Percentiles rank a stretch among this genome's conserved stretches.
These are phyloP conservation scores for Friedmanniomyces simplex DNA, from an alignment of 495 filamentous ascomycete species.

Conservation along the genomic window DNA sequence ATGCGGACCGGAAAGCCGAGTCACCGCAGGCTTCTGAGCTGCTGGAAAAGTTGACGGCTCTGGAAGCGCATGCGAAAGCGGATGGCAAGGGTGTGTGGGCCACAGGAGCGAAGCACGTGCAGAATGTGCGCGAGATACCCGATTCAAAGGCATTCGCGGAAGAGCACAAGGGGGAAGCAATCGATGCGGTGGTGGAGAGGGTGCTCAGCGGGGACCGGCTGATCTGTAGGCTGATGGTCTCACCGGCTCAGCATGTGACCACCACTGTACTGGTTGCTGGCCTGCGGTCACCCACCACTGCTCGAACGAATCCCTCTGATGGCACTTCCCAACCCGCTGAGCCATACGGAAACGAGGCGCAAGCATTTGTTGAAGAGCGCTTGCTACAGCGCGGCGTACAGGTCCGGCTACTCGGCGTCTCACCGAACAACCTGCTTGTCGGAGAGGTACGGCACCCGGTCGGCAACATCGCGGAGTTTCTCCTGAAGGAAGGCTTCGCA, in stretches of 20 bases:
- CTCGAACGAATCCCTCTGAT: constrained; percentile 61
- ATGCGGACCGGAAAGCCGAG: constrained; percentile 79
- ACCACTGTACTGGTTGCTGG: constrained; percentile 81
- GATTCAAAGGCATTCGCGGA: constrained; percentile 62
- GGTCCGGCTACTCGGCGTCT: constrained; percentile 71
- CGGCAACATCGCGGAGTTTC: constrained; percentile 80
- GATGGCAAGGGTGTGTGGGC: constrained; percentile 72
- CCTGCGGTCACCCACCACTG: constrained; percentile 74
- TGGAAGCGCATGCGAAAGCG: constrained; percentile 72
- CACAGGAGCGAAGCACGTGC: constrained; percentile 46
- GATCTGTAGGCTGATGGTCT: constrained; percentile 67
- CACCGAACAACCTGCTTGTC: constrained; percentile 52
- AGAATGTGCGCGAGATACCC: constrained; percentile 67
- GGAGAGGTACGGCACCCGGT: constrained; percentile 65
- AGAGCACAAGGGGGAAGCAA: constrained; percentile 61
- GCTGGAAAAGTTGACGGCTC: constrained; percentile 60
- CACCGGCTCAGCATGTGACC: constrained; percentile 70
- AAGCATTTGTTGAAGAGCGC: constrained; percentile 71
- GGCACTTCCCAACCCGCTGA: constrained; percentile 75
- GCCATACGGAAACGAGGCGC: constrained; percentile 76
- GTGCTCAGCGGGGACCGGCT: constrained; percentile 85
- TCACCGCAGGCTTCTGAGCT: constrained; percentile 44
- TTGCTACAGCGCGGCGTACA: constrained; percentile 77
- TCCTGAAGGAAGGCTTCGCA: constrained; percentile 79
- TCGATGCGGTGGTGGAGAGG: constrained; percentile 73